Percentiles rank a stretch among this genome's conserved stretches.
These are phyloP conservation scores for Colletotrichum tropicicola DNA, from an alignment of 2,329 filamentous ascomycete genomes.

Conservation along the genomic window DNA sequence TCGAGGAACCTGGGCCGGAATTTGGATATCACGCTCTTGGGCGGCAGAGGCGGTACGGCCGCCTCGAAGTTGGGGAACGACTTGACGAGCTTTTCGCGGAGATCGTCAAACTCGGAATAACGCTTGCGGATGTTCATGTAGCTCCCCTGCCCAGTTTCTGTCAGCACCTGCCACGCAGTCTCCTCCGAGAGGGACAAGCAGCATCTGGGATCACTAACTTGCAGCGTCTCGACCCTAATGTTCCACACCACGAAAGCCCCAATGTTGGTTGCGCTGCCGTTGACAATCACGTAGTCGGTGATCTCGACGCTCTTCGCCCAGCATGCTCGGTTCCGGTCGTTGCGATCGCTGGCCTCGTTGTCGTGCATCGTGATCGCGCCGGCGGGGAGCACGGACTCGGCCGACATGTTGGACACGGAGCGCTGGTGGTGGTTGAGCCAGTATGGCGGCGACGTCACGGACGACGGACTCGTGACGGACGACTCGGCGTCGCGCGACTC, in stretches of 20 bases:
- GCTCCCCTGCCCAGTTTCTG: conserved; percentile 56
- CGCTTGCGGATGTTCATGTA: conserved; percentile 73
- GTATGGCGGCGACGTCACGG: conserved; percentile 53
- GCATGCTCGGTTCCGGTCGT: conserved; percentile 65
- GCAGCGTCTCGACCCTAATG: conserved; percentile 85
- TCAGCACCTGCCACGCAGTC: conserved; percentile 18
- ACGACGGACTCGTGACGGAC: conserved; percentile 29
- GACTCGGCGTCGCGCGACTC: conserved; percentile 18
- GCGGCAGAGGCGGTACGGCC: conserved; percentile 89
- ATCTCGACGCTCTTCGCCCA: conserved; percentile 73
- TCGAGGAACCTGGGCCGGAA: conserved; percentile 89
- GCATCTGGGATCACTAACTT: conserved; percentile 61
- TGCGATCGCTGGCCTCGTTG: conserved; percentile 63
- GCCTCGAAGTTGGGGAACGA: conserved; percentile 87
- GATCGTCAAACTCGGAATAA: conserved; percentile 93
- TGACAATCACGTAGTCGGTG: conserved; percentile 64
- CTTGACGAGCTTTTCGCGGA: conserved; percentile 76
- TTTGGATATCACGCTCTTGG: conserved; percentile 89
- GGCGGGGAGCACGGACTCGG: conserved; percentile 56
- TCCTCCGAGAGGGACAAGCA: background rate
- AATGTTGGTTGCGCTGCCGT: conserved; percentile 64
- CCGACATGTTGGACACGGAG: conserved; percentile 51
- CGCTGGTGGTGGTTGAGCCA: conserved; percentile 51
- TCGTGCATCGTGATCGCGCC: conserved; percentile 70
- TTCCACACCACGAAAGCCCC: conserved; percentile 98